These are phyloP conservation scores for Metschnikowia baotianmanensis DNA, from an alignment of 805 yeast genomes.

Conservation along the genomic window DNA sequence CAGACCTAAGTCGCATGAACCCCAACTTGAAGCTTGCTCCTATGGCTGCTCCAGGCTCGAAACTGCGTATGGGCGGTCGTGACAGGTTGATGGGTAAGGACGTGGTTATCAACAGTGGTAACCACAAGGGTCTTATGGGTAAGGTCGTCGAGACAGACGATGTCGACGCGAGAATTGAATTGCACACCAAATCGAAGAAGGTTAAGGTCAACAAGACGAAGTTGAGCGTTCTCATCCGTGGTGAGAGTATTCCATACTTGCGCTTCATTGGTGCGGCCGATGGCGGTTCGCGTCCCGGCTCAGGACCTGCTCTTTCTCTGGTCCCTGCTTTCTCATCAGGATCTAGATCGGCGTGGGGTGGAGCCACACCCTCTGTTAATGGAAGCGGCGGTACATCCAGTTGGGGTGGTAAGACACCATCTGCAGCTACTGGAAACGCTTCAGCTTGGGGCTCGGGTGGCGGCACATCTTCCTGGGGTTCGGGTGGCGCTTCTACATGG, in stretches of 20 bases:
- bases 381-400: slow-evolving; percentile 41
- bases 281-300: slow-evolving; percentile 17
- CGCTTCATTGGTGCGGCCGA: slow-evolving; percentile 62
- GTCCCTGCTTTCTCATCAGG: slow-evolving; percentile 40
- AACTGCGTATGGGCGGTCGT: slow-evolving; percentile 63
- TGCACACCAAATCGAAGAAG: slow-evolving; percentile 88
- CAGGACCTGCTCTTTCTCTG: slow-evolving; percentile 21
- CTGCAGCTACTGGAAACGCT: slow-evolving; percentile 34
- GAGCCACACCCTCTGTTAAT: slow-evolving; percentile 21
- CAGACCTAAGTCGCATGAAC: slow-evolving; percentile 82
- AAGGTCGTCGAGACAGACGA: slow-evolving; percentile 93
- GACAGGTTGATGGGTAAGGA: slow-evolving; percentile 79
- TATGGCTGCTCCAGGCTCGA: slow-evolving; percentile 45
- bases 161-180: slow-evolving; percentile 84
- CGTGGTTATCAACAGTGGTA: slow-evolving; percentile 85
- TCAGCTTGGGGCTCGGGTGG: slow-evolving; percentile 45
- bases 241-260: slow-evolving; percentile 72
- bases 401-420: slow-evolving; percentile 31
- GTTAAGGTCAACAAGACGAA: slow-evolving; percentile 79
- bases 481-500: slow-evolving; percentile 21
- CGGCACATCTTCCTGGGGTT: slow-evolving; percentile 35
- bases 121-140: slow-evolving; percentile 93
- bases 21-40: slow-evolving; percentile 59
- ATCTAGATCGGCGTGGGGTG: slow-evolving; percentile 56
- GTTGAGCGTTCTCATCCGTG: slow-evolving; percentile 68